These are phyloP conservation scores for Madurella fahalii DNA, from an alignment of 2,329 filamentous ascomycete species.

Conservation along the genomic window DNA sequence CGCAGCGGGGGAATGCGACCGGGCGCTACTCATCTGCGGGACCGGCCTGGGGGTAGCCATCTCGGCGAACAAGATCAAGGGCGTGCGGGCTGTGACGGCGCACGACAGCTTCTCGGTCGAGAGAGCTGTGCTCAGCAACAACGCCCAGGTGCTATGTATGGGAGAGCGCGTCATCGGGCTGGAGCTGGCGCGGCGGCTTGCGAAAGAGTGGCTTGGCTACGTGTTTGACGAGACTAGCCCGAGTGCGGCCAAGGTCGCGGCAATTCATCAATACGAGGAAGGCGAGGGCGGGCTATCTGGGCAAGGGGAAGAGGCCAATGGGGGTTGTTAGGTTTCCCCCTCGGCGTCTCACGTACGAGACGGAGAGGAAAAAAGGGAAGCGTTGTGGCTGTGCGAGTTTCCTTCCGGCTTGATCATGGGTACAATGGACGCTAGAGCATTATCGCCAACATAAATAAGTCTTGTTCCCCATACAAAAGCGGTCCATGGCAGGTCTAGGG, in stretches of 20 bases:
- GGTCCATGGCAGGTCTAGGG: neutral
- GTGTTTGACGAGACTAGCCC: conserved; percentile 64
- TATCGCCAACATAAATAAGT: no score
- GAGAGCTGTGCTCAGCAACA: conserved; percentile 74
- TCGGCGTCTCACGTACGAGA: no score
- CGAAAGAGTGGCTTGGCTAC: conserved; percentile 80
- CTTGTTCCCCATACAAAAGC: no score
- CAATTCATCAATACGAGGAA: conserved; percentile 32
- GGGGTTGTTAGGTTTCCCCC: conserved; percentile 5
- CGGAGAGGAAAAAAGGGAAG: no score
- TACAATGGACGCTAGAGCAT: no score
- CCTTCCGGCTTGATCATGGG: no score
- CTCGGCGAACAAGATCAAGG: conserved; percentile 81
- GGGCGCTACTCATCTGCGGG: conserved; percentile 78
- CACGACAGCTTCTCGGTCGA: conserved; percentile 85
- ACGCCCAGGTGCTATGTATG: conserved; percentile 83
- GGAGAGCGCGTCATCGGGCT: conserved; percentile 79
- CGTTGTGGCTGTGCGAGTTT: no score
- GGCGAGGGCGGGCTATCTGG: conserved; percentile 25
- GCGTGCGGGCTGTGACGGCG: conserved; percentile 81
- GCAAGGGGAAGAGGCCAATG: conserved; percentile 18
- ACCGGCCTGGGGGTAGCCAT: conserved; percentile 86
- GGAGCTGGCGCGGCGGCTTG: conserved; percentile 73
- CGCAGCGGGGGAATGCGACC: conserved; percentile 62
- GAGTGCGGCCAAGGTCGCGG: conserved; percentile 51